Evolutionary conservation across 1,284 basidiomycete genomes (phyloP), one percentile per base, ranked within the genome.

Genomic region (Golubevia sp.): DNA sequence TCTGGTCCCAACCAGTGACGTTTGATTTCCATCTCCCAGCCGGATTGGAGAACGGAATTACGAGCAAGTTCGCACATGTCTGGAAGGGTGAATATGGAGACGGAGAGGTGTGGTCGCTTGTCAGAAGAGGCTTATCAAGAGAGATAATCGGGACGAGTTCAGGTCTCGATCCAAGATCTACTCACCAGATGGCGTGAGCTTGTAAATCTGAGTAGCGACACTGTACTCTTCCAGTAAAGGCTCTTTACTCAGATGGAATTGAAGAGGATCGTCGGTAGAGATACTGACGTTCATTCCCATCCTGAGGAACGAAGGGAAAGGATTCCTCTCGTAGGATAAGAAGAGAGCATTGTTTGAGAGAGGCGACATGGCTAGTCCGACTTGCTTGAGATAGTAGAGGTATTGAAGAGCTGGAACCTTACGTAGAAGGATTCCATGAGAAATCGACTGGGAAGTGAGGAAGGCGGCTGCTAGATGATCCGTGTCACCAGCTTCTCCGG

Each of bases 11-110:
- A 66, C 83, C 97, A 99, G 84, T 97, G 97, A 15, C 94, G 90
- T 86, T 99, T 99, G 77, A 98, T 85, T 84, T 97, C 92, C 94
- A 98, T 98, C 85, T 99, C 97, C 85, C 98, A 99, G 1, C 97
- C 97, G 70, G 92, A 94, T 84, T 99, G 97, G 59, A 94, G 87
- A 38, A 98, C 96, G 1, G 93, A 95, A 85, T 98, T 99, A 54
- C 96, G 89, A 20, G 97, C 96, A 25, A 99, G 88, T 85, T 99
- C 96, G 54, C 88, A 88, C 88, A 88, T 88, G 72, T 88, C 87
- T 71, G 67, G 3, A 2, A 5, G 25, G n/a, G 59, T n/a, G 44
- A 20, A 2, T 1, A 23, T 27, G 3, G 34, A 57, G 6, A 15
- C 23, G 50, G 15, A 38, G 24, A 18, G 23, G 20, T 7, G 25